Evolutionary conservation across 129 eudicot species (phyloP), one percentile per base, ranked within the genome.

Genomic region (Lactuca sativa): DNA sequence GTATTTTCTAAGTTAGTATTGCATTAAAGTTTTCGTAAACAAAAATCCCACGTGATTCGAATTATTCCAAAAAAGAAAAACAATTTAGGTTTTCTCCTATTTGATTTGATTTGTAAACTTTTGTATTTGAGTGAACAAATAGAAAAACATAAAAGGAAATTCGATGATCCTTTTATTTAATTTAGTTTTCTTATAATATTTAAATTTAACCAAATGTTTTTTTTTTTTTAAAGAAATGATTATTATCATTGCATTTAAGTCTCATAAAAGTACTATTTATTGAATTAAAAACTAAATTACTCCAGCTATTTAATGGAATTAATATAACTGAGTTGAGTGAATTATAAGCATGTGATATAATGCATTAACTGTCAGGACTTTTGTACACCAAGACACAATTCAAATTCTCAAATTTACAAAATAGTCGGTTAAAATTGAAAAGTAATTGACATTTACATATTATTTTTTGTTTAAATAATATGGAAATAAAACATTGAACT

Each of bases 301-400:
- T 58, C 15, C 52, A 47, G 30, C 59, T n/a, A 47, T 10, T 55
- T 30, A 75, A 49, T 37, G 69, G 12, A 48, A 36, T 51, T 68
- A 43, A 48, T 59, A 51, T 49, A 53, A 49, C 13, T 51, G 30
- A 56, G 48, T 38, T 17, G 70, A 68, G 70, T 75, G 69, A 75
- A 36, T 49, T 75, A 67, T 51, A 67, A 67, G 74, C 74, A 75
- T 75, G 69, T 75, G 74, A 17, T 75, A 36, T 67, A 75, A 43
- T 49, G 61, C 80, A 75, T 75, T 67, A 51, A 67, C 21, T 75
- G 63, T 54, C 69, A 67, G 69, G 62, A 67, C 51, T 75, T 66
- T 66, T 40, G 56, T 59, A 75, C 80, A 75, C 31, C 47, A 37
- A 21, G 68, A 67, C 80, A 75, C 60, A 74, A 64, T 71, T 73